Percentiles rank a stretch among this genome's conserved stretches.
These are phyloP conservation scores for Physcomitrellopsis africana DNA, from an alignment of 225 moss, liverwort and hornwort genomes.

Conservation along the genomic window DNA sequence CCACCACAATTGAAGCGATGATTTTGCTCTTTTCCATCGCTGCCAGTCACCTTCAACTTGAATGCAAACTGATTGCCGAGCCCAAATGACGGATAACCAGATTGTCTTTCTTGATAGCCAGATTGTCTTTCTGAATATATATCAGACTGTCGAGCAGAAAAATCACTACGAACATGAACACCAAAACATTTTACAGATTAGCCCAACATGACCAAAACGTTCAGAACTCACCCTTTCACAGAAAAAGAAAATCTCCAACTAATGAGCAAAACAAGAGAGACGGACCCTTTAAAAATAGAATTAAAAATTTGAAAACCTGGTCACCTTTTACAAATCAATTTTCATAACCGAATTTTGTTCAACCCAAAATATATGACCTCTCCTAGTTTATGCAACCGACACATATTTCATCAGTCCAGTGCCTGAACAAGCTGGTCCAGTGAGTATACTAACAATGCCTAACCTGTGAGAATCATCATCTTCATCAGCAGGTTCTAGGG, in stretches of 20 bases:
- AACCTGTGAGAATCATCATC: constrained; percentile 98
- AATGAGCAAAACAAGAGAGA: too few species aligned
- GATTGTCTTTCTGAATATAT: constrained; percentile 79
- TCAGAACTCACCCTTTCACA: neutral
- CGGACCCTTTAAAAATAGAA: too few species aligned
- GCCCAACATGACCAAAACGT: constrained; percentile 19
- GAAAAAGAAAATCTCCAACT: constrained; percentile 7
- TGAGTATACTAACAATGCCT: constrained; percentile 15
- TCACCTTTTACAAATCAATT: neutral
- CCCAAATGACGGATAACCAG: constrained; percentile 77
- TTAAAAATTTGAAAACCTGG: too few species aligned
- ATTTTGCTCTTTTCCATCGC: constrained; percentile 82
- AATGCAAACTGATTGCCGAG: constrained; percentile 84
- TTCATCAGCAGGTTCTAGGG: constrained; percentile 90
- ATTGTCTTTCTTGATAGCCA: constrained; percentile 78
- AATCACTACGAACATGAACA: constrained; percentile 64
- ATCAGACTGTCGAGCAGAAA: constrained; percentile 90
- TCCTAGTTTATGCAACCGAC: neutral
- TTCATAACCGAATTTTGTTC: neutral
- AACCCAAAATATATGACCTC: constrained; percentile 1
- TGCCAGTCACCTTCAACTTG: constrained; percentile 69
- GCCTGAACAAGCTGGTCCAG: constrained; percentile 18
- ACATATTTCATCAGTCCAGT: constrained; percentile 11
- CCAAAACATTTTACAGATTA: constrained; percentile 20
- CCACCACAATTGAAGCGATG: constrained; percentile 98